Base-by-base conservation (phyloP, 129 eudicot species). In the Erigeron canadensis region DNA sequence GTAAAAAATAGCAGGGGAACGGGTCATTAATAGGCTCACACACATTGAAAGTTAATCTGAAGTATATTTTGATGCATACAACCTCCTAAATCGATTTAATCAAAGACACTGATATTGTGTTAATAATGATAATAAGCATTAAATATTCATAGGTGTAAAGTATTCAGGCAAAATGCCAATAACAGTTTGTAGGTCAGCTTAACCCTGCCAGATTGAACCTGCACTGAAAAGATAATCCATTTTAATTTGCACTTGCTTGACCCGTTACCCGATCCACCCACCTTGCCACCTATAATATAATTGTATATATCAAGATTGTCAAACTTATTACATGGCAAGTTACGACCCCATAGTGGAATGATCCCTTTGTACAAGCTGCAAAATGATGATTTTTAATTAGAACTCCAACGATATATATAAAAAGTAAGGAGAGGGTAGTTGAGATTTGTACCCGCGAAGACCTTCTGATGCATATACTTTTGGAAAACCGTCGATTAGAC, bases 391-490 rank as follows among this genome's bases (percentile, higher is more conserved):
- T 61, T 23, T 34, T 8, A 19, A 22, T 74, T 48, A 39, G 71
- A 53, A 7, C 63, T 45, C 58, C 5, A 1, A n/a, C n/a, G n/a
- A n/a, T 60, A 45, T 44, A 28, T 23, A n/a, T 8, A 50, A 37
- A n/a, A 63, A 48, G 16, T n/a, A 45, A 44, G 12, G 17, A 9
- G 16, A 28, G 46, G 15, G 16, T 47, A 10, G 50, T 5, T 69
- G 21, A 68, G 37, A 65, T 66, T 5, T 69, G 41, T 84, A 87
- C 93, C 93, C 89, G 48, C 69, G 68, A 58, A 80, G 75, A 43
- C 94, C 89, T 80, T 87, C 89, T 0, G 89, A 64, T 19, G 80
- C 79, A 70, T 79, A 85, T 6, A 87, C 40, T 62, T 84, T 87
- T 4, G 89, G 94, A 65, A 65, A 65, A 18, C 70, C 54, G 18